These are phyloP conservation scores for Lentithecium fluviatile DNA, from an alignment of 495 filamentous ascomycete species.

Conservation along the genomic window DNA sequence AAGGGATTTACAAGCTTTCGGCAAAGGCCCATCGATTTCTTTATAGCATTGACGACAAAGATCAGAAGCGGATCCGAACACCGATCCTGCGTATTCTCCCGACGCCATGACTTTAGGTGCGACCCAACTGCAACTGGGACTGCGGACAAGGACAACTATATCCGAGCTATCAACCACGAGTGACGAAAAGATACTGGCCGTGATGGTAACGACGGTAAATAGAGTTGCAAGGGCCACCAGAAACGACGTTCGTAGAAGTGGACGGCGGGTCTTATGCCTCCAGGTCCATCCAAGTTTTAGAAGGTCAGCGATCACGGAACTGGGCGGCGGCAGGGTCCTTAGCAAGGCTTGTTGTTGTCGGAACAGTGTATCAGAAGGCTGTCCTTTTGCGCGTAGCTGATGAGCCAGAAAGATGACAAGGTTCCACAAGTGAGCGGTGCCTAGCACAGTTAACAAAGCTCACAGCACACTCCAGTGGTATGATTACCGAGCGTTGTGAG, in stretches of 20 bases:
- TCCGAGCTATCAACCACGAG: background rate
- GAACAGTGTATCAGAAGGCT: slow-evolving; percentile 3
- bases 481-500: background rate
- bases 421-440: slow-evolving; percentile 1
- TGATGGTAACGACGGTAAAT: background rate
- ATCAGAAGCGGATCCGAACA: background rate
- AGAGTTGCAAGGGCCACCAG: background rate
- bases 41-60: no score
- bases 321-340: slow-evolving; percentile 4
- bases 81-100: background rate
- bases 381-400: background rate
- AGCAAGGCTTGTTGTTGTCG: slow-evolving; percentile 18
- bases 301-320: slow-evolving; percentile 5
- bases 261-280: background rate
- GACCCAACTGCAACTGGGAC: slow-evolving; percentile 2
- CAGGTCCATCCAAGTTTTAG: slow-evolving; percentile 2
- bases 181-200: slow-evolving; percentile 13
- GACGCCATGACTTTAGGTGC: background rate
- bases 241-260: background rate
- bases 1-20: background rate
- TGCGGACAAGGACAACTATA: slow-evolving; percentile 8
- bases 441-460: no score
- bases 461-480: no score
- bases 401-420: slow-evolving; percentile 7
- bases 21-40: background rate